Percentiles rank a stretch among this genome's conserved stretches.
Conservation (phyloP, 177 flowering plant genomes). For the Telopea speciosissima region DNA sequence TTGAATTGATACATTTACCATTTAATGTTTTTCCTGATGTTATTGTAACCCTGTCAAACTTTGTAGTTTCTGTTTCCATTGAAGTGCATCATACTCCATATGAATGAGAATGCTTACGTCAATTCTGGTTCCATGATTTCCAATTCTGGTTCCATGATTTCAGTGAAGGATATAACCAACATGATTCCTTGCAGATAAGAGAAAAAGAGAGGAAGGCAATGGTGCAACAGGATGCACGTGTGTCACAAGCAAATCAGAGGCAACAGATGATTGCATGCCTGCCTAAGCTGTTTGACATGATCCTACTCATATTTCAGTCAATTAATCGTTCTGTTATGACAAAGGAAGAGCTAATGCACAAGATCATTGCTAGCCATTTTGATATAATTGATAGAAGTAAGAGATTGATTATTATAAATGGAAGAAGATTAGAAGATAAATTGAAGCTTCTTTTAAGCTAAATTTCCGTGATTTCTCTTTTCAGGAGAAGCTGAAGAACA, state of each 20-base stretch:
- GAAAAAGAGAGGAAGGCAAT: constrained; percentile 53
- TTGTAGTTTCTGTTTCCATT: neutral
- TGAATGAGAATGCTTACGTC: no score
- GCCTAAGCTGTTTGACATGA: constrained; percentile 68
- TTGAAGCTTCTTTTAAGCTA: constrained; percentile 5
- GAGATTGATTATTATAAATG: constrained; percentile 2
- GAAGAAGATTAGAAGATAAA: neutral
- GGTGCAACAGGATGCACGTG: constrained; percentile 52
- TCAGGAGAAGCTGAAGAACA: constrained; percentile 83
- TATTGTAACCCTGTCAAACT: neutral
- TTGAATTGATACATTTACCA: no score
- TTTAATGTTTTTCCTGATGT: neutral
- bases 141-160: neutral
- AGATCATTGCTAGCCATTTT: constrained; percentile 35
- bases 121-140: neutral
- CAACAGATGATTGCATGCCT: constrained; percentile 46
- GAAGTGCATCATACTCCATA: neutral
- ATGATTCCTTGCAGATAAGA: constrained; percentile 42
- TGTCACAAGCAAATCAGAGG: constrained; percentile 44
- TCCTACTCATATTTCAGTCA: constrained; percentile 60
- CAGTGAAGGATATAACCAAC: neutral
- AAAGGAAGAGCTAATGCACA: constrained; percentile 70
- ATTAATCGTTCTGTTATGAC: constrained; percentile 50
- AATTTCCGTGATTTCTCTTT: constrained; percentile 9
- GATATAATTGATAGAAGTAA: constrained; percentile 67